Conservation (phyloP, 2,329 filamentous ascomycete species). For the Tolypocladium tropicale region DNA sequence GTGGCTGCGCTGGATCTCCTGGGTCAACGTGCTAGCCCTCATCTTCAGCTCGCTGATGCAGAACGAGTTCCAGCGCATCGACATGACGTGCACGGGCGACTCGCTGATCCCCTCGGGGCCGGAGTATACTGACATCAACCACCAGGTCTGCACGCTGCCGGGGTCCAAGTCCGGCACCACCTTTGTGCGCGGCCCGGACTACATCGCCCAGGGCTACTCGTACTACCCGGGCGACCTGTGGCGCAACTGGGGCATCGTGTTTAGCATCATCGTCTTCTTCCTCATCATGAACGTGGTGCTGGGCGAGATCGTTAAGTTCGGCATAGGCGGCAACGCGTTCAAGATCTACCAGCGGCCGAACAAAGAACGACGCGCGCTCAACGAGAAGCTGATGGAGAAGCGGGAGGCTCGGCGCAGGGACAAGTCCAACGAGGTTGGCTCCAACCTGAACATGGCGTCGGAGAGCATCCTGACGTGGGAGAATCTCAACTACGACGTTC, state of each 20-base stretch:
- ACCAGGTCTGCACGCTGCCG: slow-evolving; percentile 73
- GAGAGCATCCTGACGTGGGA: slow-evolving; percentile 76
- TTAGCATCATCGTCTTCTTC: slow-evolving; percentile 67
- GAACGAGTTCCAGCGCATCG: slow-evolving; percentile 67
- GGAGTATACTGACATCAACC: slow-evolving; percentile 57
- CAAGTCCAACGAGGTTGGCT: slow-evolving; percentile 31
- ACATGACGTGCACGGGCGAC: slow-evolving; percentile 56
- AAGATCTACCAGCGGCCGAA: slow-evolving; percentile 67
- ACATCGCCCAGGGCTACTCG: slow-evolving; percentile 58
- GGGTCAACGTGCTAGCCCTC: slow-evolving; percentile 64
- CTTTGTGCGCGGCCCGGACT: slow-evolving; percentile 54
- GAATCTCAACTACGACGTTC: slow-evolving; percentile 67
- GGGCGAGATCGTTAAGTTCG: slow-evolving; percentile 69
- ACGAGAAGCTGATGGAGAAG: slow-evolving; percentile 51
- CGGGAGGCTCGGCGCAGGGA: slow-evolving; percentile 42
- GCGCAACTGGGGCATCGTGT: slow-evolving; percentile 76
- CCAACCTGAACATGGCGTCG: slow-evolving; percentile 47
- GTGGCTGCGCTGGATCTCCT: slow-evolving; percentile 75
- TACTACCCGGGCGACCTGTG: slow-evolving; percentile 61
- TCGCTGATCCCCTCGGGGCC: slow-evolving; percentile 63
- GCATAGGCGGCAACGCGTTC: slow-evolving; percentile 70
- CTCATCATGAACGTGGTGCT: slow-evolving; percentile 65
- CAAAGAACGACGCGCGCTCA: slow-evolving; percentile 55
- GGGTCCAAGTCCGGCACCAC: slow-evolving; percentile 58
- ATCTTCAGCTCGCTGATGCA: slow-evolving; percentile 73